These are phyloP conservation scores for Lonicera japonica DNA, from an alignment of 129 eudicot genomes.

Conservation along the genomic window DNA sequence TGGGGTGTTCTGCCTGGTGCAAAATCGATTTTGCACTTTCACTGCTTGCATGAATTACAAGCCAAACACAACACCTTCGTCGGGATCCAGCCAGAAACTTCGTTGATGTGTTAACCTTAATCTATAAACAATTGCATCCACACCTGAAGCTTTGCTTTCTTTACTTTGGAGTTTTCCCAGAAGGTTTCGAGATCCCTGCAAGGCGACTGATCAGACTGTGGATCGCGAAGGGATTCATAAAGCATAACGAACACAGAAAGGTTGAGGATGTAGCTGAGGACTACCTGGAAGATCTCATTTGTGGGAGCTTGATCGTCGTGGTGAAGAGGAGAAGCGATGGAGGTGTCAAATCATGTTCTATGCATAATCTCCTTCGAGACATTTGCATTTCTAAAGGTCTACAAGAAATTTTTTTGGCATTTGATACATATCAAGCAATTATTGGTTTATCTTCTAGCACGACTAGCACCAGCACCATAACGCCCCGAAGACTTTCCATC, in stretches of 20 bases:
- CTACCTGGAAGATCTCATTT: conserved; percentile 2
- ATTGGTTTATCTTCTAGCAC: background rate
- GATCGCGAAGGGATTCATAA: conserved; percentile 25
- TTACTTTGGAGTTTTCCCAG: conserved; percentile 15
- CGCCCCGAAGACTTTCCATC: background rate
- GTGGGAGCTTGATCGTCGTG: conserved; percentile 7
- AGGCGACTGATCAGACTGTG: conserved; percentile 6
- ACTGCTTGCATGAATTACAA: no score
- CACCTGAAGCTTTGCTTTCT: conserved; percentile 15
- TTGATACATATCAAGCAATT: background rate
- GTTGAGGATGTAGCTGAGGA: conserved; percentile 10
- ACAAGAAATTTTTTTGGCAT: no score
- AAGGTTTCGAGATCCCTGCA: conserved; percentile 5
- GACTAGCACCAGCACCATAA: background rate
- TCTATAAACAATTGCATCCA: conserved; percentile 15
- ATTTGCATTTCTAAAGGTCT: background rate
- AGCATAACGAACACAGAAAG: background rate
- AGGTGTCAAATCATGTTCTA: background rate
- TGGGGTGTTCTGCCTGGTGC: no score
- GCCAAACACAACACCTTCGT: no score
- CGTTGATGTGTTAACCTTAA: conserved; percentile 9
- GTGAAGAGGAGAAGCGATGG: background rate
- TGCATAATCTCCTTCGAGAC: background rate
- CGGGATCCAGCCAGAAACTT: background rate
- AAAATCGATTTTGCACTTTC: no score